Evolutionary conservation across 2,329 filamentous ascomycete genomes (phyloP), one percentile per base, ranked within the genome.

Genomic region (Trichoderma brevicompactum): DNA sequence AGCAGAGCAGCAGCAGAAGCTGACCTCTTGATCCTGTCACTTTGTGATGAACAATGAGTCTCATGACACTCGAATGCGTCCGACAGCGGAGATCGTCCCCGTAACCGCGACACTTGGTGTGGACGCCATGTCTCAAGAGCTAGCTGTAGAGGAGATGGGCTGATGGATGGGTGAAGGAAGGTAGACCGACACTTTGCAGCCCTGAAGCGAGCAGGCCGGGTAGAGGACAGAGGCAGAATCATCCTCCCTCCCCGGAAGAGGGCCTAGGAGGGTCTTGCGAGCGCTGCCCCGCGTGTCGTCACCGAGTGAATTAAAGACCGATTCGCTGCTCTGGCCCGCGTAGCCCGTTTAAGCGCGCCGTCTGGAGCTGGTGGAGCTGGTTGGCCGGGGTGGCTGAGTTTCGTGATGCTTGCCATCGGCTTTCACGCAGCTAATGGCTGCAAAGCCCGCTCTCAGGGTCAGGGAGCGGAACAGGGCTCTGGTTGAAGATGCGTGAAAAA

Each of bases 51-150:
- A 44, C 23, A 28, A 28, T 5, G 8, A 43, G 59, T 54, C 59
- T 9, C 59, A 63, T 63, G 59, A 63, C 59, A 34, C 61, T 56
- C 28, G 61, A 60, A 49, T 64, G 61, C 61, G 50, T 64, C 61
- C 61, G 61, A 64, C 61, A 64, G 61, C 61, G 61, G 61, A 64
- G 61, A 64, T 13, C 8, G 43, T 34, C 49, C 13, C 40, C 48
- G 36, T 36, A 53, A 28, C 48, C 59, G 59, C 23, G 38, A 15
- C 17, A 34, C 7, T 54, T 50, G 48, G 48, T 63, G 59, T 63
- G 48, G 59, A 43, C 49, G 48, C 49, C 17, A 53, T 54, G 59
- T 63, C 59, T 63, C 40, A 54, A 38, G 28, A 9, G 17, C 56
- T 38, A 17, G 41, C 12, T 17, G 4, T 34, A 40, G 43, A 19